A percentile compares a stretch with the other conserved stretches of the same genome.
Conservation (phyloP, 2,329 filamentous ascomycete genomes). For the Chaetomium sp. region DNA sequence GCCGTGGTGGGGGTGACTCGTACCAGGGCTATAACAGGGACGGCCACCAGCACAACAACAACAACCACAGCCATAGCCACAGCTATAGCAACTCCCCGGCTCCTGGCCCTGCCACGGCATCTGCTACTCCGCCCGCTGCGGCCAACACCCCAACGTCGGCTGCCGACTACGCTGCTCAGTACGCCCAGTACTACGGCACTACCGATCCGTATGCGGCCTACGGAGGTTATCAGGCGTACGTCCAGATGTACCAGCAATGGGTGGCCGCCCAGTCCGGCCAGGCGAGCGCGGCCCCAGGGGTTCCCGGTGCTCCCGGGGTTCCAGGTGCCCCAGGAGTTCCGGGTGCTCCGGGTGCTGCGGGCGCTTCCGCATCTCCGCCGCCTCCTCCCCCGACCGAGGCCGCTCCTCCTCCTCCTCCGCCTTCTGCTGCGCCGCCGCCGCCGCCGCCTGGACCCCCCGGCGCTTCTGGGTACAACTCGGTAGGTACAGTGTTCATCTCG, state of each 20-base stretch:
- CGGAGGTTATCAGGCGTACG: slow-evolving; percentile 74
- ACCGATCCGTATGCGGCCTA: slow-evolving; percentile 78
- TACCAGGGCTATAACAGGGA: slow-evolving; percentile 23
- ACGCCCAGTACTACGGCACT: slow-evolving; percentile 70
- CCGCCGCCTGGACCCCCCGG: slow-evolving; percentile 50
- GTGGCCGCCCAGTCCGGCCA: slow-evolving; percentile 45
- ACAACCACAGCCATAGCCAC: slow-evolving; percentile 32
- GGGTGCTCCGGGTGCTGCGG: slow-evolving; percentile 31
- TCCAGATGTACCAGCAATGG: slow-evolving; percentile 70
- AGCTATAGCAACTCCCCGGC: slow-evolving; percentile 36
- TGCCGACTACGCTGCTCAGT: slow-evolving; percentile 70
- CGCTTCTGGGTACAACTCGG: slow-evolving; percentile 54
- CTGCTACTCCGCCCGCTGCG: slow-evolving; percentile 35
- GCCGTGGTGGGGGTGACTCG: slow-evolving; percentile 35
- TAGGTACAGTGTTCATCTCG: slow-evolving; percentile 36
- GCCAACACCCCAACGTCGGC: slow-evolving; percentile 37
- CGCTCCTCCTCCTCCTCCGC: slow-evolving; percentile 58
- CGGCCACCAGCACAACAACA: slow-evolving; percentile 33
- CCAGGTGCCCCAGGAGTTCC: slow-evolving; percentile 38
- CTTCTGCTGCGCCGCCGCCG: slow-evolving; percentile 52
- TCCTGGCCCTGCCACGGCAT: slow-evolving; percentile 30
- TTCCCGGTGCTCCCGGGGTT: background rate
- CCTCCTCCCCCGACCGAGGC: slow-evolving; percentile 53
- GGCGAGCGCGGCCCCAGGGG: slow-evolving; percentile 36
- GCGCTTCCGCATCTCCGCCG: slow-evolving; percentile 47